Evolutionary conservation across 257 asterid genomes (phyloP).

Genomic region (Rauvolfia tetraphylla): DNA sequence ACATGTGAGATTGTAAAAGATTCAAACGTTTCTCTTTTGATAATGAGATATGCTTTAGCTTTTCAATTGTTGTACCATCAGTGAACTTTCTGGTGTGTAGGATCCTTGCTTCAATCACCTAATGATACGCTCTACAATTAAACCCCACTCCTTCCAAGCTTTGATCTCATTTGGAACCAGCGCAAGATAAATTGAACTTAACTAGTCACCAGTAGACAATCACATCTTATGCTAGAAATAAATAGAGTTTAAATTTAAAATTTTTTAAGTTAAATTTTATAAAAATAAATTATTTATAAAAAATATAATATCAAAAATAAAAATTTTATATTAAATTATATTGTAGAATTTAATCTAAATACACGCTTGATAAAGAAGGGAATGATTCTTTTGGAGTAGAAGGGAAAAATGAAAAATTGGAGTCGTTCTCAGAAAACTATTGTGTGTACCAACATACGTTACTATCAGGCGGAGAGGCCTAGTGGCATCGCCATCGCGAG

Average conservation of each 20-base stretch:
- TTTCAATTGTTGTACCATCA: constrained; percentile 8
- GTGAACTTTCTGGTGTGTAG: constrained; percentile 1
- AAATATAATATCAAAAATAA: neutral
- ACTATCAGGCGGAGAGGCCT: neutral
- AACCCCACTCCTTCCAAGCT: neutral
- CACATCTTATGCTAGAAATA: no score
- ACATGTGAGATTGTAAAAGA: constrained; percentile 13
- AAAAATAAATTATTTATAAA: no score
- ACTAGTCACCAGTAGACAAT: no score
- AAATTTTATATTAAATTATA: no score
- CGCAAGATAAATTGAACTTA: no score
- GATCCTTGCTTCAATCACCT: constrained; percentile 3
- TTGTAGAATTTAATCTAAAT: no score
- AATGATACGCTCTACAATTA: neutral
- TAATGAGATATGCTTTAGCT: constrained; percentile 14
- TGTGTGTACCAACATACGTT: neutral
- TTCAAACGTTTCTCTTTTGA: constrained; percentile 18
- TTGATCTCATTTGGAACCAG: neutral
- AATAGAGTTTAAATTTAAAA: no score
- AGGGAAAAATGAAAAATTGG: neutral
- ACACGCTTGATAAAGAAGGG: no score
- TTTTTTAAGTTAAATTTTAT: no score
- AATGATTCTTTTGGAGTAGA: neutral
- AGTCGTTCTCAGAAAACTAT: neutral
- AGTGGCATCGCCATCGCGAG: neutral